Conservation (phyloP, 148 eudicot genomes). For the Dianthus caryophyllus region DNA sequence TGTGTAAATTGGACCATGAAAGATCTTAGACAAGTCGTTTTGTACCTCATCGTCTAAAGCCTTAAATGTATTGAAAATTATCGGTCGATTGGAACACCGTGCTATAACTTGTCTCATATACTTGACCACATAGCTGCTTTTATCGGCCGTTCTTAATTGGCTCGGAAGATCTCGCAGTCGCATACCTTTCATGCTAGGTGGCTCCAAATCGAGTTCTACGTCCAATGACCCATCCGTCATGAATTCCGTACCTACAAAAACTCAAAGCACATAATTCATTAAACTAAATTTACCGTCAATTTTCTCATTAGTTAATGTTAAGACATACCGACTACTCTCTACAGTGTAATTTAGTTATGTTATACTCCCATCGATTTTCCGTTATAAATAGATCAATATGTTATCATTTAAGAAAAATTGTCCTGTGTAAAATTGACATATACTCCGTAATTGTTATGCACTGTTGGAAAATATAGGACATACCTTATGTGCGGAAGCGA, state of each 20-base stretch:
- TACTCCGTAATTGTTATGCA: too few relatives aligned
- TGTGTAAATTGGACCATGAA: neutral
- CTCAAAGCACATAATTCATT: too few relatives aligned
- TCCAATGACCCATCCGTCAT: neutral
- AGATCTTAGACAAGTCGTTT: neutral
- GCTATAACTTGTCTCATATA: neutral
- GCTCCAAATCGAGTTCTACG: neutral
- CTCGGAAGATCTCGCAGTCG: neutral
- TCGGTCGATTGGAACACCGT: neutral
- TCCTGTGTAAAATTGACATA: too few relatives aligned
- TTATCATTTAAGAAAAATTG: too few relatives aligned
- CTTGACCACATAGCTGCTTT: neutral
- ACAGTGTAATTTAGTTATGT: too few relatives aligned
- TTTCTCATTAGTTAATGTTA: too few relatives aligned
- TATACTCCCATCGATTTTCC: too few relatives aligned
- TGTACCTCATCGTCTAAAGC: neutral
- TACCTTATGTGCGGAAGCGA: too few relatives aligned
- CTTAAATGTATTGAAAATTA: neutral
- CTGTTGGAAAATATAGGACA: too few relatives aligned
- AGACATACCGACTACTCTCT: too few relatives aligned
- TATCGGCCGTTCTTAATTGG: neutral
- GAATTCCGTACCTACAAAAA: neutral
- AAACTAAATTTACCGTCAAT: too few relatives aligned
- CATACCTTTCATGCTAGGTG: slow-evolving; percentile 2
- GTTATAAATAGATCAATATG: too few relatives aligned